Evolutionary conservation across 495 filamentous ascomycete genomes (phyloP).

Genomic region (Penicillium atrosanguineum): DNA sequence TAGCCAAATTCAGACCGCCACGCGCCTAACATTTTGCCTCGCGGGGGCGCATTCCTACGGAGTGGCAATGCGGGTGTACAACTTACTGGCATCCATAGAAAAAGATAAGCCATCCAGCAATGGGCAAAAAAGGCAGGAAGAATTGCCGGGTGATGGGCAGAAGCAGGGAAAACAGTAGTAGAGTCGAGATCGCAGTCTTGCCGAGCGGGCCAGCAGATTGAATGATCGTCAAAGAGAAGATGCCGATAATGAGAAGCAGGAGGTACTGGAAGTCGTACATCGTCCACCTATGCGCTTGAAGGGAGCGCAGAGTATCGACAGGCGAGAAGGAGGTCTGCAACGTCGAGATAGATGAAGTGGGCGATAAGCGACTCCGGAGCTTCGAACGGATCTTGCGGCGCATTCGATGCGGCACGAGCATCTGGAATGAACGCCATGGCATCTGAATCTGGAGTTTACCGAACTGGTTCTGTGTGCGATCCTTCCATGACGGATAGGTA

Average conservation of each 20-base stretch:
- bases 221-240: constrained; percentile 80
- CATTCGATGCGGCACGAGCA: constrained; percentile 65
- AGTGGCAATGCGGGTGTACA: not conserved
- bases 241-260: constrained; percentile 64
- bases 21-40: not conserved
- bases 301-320: constrained; percentile 64
- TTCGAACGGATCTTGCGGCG: constrained; percentile 71
- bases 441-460: constrained; percentile 49
- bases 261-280: constrained; percentile 85
- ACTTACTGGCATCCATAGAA: constrained; percentile 90
- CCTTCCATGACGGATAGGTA: constrained; percentile 50
- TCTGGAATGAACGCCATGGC: constrained; percentile 51
- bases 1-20: constrained; percentile 7
- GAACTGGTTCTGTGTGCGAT: constrained; percentile 47
- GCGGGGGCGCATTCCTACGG: not conserved
- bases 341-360: constrained; percentile 68
- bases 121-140: constrained; percentile 81
- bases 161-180: constrained; percentile 67
- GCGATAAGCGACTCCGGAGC: constrained; percentile 67
- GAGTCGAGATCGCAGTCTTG: constrained; percentile 65
- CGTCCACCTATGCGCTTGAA: constrained; percentile 78
- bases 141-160: constrained; percentile 90
- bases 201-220: constrained; percentile 67
- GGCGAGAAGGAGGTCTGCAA: constrained; percentile 80
- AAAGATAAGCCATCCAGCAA: constrained; percentile 79